phyloP scores from a whole-genome alignment of 768 basidiomycete genomes.

The Rhizopogon vinicolor region DNA sequence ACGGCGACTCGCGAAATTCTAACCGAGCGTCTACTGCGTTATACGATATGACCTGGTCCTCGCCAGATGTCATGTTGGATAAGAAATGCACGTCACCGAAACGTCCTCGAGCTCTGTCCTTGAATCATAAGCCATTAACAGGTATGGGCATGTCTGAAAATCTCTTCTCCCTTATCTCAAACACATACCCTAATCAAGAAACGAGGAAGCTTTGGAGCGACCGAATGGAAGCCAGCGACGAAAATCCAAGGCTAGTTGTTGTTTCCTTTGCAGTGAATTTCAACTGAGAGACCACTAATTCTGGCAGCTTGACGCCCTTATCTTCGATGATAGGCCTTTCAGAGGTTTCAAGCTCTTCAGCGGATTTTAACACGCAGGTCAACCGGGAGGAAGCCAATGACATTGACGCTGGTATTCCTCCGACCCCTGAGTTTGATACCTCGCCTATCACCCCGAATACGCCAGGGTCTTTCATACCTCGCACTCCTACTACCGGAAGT shows the following conservation, averaged over 20 bases:
- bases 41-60: conserved; percentile 1
- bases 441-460: conserved; percentile 51
- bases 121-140: conserved; percentile 16
- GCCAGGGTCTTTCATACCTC: conserved; percentile 42
- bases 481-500: conserved; percentile 41
- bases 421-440: conserved; percentile 41
- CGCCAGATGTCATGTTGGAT: not conserved
- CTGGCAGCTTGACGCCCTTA: not conserved
- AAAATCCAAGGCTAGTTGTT: not conserved
- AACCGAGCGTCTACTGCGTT: not conserved
- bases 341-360: not conserved
- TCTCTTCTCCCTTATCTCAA: conserved; percentile 33
- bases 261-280: not conserved
- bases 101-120: conserved; percentile 25
- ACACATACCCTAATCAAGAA: conserved; percentile 19
- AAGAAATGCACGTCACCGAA: conserved; percentile 5
- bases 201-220: conserved; percentile 22
- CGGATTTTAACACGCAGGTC: conserved; percentile 16
- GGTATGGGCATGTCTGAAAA: conserved; percentile 27
- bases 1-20: not conserved
- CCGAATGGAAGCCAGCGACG: conserved; percentile 5
- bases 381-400: conserved; percentile 23
- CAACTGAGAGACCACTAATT: not conserved
- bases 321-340: conserved; percentile 5
- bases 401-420: conserved; percentile 30